A percentile compares a stretch with the other conserved stretches of the same genome.
These are phyloP conservation scores for Tulasnella sp. DNA, from an alignment of 768 basidiomycete species.

Conservation along the genomic window DNA sequence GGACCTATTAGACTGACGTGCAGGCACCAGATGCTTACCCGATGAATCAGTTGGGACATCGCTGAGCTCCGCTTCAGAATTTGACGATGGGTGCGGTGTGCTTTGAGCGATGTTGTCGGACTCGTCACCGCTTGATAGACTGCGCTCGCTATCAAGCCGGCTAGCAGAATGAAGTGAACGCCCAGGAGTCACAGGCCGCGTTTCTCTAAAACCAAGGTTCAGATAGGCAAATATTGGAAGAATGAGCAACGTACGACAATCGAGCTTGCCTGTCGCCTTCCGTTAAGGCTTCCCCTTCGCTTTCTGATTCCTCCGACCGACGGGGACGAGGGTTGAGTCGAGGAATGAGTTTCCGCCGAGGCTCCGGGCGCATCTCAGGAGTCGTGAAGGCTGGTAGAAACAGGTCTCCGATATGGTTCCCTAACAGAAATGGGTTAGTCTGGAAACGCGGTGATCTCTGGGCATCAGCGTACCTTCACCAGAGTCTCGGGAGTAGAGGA, in stretches of 20 bases:
- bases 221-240: background rate
- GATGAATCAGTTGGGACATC: conserved; percentile 4
- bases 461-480: background rate
- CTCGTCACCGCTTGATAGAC: conserved; percentile 67
- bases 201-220: background rate
- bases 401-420: conserved; percentile 1
- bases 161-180: background rate
- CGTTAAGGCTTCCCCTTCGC: conserved; percentile 9
- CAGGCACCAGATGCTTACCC: background rate
- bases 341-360: background rate
- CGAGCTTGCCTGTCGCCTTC: background rate
- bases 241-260: background rate
- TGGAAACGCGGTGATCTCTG: background rate
- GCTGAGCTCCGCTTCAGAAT: conserved; percentile 20
- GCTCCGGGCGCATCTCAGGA: background rate
- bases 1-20: background rate
- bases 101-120: conserved; percentile 64
- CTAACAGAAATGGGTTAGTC: background rate
- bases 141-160: conserved; percentile 38
- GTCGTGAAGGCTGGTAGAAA: conserved; percentile 10
- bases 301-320: conserved; percentile 13
- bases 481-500: conserved; percentile 41
- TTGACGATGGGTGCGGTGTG: conserved; percentile 35
- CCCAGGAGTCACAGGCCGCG: background rate
- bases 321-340: background rate